phyloP scores from a whole-genome alignment of 1,284 basidiomycete species.

The Ganoderma meredithae region DNA sequence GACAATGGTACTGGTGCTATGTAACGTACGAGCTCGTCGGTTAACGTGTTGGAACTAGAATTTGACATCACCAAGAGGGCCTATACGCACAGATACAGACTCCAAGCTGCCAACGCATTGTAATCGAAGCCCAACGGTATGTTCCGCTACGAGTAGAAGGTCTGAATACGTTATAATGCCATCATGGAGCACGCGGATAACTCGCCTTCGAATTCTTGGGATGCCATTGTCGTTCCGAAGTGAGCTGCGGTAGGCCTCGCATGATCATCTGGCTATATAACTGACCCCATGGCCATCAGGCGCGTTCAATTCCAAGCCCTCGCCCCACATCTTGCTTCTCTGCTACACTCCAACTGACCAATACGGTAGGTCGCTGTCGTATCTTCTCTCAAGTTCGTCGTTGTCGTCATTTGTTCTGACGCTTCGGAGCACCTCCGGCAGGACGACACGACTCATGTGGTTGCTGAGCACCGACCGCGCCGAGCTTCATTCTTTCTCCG shows the following conservation, averaged over 20 bases:
- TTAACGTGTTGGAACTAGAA: too few species aligned
- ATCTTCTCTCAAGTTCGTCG: neutral
- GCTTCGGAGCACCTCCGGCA: neutral
- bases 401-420: neutral
- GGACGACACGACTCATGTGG: slow-evolving; percentile 6
- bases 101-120: neutral
- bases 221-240: neutral
- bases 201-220: slow-evolving; percentile 1
- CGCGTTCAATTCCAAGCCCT: neutral
- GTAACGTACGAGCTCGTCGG: too few species aligned
- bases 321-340: neutral
- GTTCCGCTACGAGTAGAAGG: neutral
- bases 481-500: slow-evolving; percentile 7
- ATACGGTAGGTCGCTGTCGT: neutral
- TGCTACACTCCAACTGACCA: neutral
- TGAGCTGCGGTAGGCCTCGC: neutral
- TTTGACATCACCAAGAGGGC: too few species aligned
- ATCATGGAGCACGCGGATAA: neutral
- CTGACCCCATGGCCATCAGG: neutral
- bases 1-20: too few species aligned
- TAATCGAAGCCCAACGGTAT: neutral
- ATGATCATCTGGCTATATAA: neutral
- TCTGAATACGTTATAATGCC: neutral
- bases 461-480: slow-evolving; percentile 14
- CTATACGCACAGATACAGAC: too few species aligned